A percentile compares a stretch with the other conserved stretches of the same genome.
These are phyloP conservation scores for Aspergillus quadricinctus DNA, from an alignment of 2,329 filamentous ascomycete genomes.

Conservation along the genomic window DNA sequence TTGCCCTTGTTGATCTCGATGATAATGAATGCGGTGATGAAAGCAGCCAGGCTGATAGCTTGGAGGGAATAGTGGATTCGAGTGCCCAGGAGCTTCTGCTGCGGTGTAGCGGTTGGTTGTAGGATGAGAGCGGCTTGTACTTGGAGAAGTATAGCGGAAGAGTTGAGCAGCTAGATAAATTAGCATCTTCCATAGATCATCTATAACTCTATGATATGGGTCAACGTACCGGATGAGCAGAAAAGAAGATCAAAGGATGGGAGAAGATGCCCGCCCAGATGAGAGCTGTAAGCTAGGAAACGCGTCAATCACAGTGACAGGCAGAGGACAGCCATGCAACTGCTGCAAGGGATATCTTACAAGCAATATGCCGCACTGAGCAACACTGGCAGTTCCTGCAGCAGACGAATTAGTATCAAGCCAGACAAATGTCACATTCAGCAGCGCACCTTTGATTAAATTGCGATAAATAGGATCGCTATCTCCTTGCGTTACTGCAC, in stretches of 20 bases:
- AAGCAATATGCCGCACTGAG: constrained; percentile 73
- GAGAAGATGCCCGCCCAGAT: constrained; percentile 76
- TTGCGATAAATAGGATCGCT: constrained; percentile 64
- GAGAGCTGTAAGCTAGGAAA: constrained; percentile 59
- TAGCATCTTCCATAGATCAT: neutral
- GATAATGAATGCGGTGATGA: constrained; percentile 40
- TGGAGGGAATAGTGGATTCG: constrained; percentile 64
- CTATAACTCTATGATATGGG: constrained; percentile 23
- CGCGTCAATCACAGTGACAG: neutral
- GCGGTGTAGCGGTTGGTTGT: constrained; percentile 75
- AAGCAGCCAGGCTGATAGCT: constrained; percentile 49
- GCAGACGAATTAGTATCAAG: neutral
- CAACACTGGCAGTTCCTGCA: constrained; percentile 74
- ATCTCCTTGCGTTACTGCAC: constrained; percentile 68
- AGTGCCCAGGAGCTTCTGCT: constrained; percentile 65
- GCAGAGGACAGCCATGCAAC: neutral
- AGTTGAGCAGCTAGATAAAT: constrained; percentile 47
- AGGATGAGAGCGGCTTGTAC: constrained; percentile 77
- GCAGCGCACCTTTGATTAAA: constrained; percentile 62
- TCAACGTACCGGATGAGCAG: constrained; percentile 73
- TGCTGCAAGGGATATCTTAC: constrained; percentile 33
- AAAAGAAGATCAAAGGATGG: constrained; percentile 72
- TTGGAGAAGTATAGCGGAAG: constrained; percentile 66
- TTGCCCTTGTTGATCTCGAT: constrained; percentile 71
- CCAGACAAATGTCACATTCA: neutral